Evolutionary conservation across 2,329 filamentous ascomycete species (phyloP).

Genomic region (Knufia fluminis): DNA sequence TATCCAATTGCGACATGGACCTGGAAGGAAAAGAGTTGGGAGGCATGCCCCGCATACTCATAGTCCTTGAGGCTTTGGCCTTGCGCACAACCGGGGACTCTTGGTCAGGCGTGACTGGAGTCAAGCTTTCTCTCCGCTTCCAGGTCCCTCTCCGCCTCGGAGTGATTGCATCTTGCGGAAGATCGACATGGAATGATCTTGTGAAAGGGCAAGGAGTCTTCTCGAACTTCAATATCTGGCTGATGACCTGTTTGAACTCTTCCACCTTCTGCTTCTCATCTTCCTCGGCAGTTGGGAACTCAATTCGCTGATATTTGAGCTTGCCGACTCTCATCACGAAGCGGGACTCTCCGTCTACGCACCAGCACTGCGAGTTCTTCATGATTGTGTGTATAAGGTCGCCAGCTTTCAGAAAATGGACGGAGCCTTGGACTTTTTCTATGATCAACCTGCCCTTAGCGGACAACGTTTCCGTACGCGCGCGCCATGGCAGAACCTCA

Average conservation of each 20-base stretch:
- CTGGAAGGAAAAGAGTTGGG: conserved; percentile 6
- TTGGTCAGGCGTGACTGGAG: conserved; percentile 26
- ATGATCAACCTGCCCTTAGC: conserved; percentile 74
- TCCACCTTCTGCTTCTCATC: conserved; percentile 57
- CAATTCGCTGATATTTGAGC: conserved; percentile 83
- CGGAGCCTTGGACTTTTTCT: conserved; percentile 75
- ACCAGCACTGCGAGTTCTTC: conserved; percentile 88
- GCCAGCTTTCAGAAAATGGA: conserved; percentile 64
- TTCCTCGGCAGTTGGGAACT: conserved; percentile 58
- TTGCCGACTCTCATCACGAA: conserved; percentile 81
- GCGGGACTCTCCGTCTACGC: conserved; percentile 71
- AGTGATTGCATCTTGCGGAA: conserved; percentile 59
- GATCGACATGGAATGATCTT: conserved; percentile 62
- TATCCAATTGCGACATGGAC: neutral
- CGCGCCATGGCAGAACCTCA: conserved; percentile 62
- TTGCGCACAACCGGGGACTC: conserved; percentile 13
- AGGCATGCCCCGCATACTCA: conserved; percentile 17
- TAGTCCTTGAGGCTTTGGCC: conserved; percentile 16
- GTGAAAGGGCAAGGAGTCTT: conserved; percentile 80
- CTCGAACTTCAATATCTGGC: conserved; percentile 71
- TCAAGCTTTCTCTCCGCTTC: conserved; percentile 50
- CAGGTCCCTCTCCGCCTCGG: conserved; percentile 61
- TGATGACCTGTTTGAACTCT: conserved; percentile 60
- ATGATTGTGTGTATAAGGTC: conserved; percentile 76
- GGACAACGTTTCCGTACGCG: conserved; percentile 69